Evolutionary conservation across 2,329 filamentous ascomycete genomes (phyloP), one percentile per base, ranked within the genome.

Genomic region (Hypoxylon sp.): DNA sequence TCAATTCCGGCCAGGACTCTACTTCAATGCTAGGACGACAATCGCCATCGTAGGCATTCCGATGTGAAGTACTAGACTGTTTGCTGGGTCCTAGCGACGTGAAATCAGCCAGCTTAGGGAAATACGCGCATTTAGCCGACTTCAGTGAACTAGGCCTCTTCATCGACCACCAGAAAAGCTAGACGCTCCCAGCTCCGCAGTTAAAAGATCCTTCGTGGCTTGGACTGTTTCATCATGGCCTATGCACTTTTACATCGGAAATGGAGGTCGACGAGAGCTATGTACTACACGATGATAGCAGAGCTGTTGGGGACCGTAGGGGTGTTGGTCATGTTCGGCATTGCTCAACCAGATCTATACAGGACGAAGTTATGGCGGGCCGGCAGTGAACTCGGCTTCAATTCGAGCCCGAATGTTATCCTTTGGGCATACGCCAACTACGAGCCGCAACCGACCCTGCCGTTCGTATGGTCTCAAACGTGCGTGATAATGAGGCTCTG

Each of bases 391-490:
- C 82, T 91, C 75, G 86, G 87, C 65, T 91, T 91, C 82, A 94
- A 94, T 79, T 93, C 90, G 66, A 88, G 88, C 71, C 91, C 92
- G 12, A 84, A 81, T 65, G 86, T 90, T 73, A 81, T 92, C 16
- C 78, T 93, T 32, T 94, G 92, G 77, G 89, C 90, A 32, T 90
- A 90, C 74, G 90, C 91, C 54, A 94, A 94, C 75, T 86, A 92
- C 75, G 79, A 82, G 57, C 84, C 88, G 0, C 79, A 89, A 12
- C 88, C 88, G 0, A 82, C 82, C 32, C 81, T 87, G 8, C 90
- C 92, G 1, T 80, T 94, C 57, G 85, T 94, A 12, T 95, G 92
- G 92, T 91, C 90, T 65, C 80, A 83, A 74, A 86, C 85, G 91
- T 94, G 78, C 81, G 91, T 86, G 41, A 50, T 47, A 21, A 32